Evolutionary conservation across 495 filamentous ascomycete genomes (phyloP).

Genomic region (Cryomyces minteri): DNA sequence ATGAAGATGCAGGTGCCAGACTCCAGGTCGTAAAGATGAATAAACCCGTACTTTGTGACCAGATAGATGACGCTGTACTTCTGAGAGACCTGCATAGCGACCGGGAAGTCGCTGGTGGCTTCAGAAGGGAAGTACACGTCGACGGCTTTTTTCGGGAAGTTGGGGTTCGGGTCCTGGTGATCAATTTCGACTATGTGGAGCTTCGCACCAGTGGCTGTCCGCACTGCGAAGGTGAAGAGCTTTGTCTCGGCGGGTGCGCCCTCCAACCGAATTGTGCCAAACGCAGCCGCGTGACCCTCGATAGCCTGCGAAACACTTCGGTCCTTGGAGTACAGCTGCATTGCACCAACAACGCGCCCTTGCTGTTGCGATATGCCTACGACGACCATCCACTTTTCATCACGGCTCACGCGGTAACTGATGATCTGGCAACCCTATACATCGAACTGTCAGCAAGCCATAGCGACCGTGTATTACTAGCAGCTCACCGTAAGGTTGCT

Average conservation of each 20-base stretch:
- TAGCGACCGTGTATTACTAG: neutral
- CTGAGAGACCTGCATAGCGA: constrained; percentile 91
- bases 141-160: constrained; percentile 84
- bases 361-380: constrained; percentile 89
- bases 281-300: constrained; percentile 92
- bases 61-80: constrained; percentile 94
- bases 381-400: constrained; percentile 95
- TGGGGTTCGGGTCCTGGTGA: constrained; percentile 68
- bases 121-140: constrained; percentile 96
- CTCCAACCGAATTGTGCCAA: constrained; percentile 76
- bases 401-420: constrained; percentile 92
- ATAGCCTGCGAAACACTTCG: constrained; percentile 95
- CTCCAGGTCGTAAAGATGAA: constrained; percentile 95
- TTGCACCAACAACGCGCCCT: constrained; percentile 81
- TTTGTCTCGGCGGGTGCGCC: constrained; percentile 80
- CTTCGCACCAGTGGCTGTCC: constrained; percentile 74
- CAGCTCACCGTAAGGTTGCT: constrained; percentile 61
- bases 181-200: constrained; percentile 97
- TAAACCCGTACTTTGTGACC: constrained; percentile 97
- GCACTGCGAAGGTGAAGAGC: constrained; percentile 91
- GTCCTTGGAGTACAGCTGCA: constrained; percentile 93
- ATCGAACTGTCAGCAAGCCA: neutral
- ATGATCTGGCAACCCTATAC: constrained; percentile 87
- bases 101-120: constrained; percentile 90
- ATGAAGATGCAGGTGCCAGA: constrained; percentile 97